These are phyloP conservation scores for Rossbeevera mucosa DNA, from an alignment of 768 basidiomycete genomes.

Conservation along the genomic window DNA sequence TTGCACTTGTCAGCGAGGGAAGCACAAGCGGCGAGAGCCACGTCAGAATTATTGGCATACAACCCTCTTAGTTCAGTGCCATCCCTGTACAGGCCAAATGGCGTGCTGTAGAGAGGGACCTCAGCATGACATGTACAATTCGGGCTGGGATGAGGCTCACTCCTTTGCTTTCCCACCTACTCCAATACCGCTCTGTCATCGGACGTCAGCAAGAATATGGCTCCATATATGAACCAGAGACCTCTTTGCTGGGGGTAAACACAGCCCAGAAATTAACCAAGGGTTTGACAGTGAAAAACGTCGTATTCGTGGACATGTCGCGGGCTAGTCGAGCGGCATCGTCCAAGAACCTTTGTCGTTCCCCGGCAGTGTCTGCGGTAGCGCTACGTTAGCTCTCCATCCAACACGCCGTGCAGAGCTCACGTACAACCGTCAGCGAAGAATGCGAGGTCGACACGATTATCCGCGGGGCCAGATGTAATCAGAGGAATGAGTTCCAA, in stretches of 20 bases:
- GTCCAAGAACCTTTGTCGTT: slow-evolving; percentile 57
- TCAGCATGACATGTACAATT: slow-evolving; percentile 1
- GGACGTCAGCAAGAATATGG: slow-evolving; percentile 6
- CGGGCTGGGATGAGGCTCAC: slow-evolving; percentile 33
- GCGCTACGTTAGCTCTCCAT: background rate
- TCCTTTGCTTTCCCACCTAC: slow-evolving; percentile 63
- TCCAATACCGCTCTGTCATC: slow-evolving; percentile 60
- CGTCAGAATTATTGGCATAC: slow-evolving; percentile 63
- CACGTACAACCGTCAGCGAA: slow-evolving; percentile 74
- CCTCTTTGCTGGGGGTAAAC: slow-evolving; percentile 72
- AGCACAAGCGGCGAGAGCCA: slow-evolving; percentile 63
- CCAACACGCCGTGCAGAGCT: background rate
- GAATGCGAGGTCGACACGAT: slow-evolving; percentile 72
- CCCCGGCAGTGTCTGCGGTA: slow-evolving; percentile 47
- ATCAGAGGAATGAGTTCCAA: slow-evolving; percentile 55
- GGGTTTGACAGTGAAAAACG: slow-evolving; percentile 71
- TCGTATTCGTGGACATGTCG: slow-evolving; percentile 69
- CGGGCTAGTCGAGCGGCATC: slow-evolving; percentile 64
- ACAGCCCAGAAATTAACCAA: slow-evolving; percentile 81
- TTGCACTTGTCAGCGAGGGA: slow-evolving; percentile 63
- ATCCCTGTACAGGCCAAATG: slow-evolving; percentile 71
- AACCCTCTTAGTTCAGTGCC: slow-evolving; percentile 74
- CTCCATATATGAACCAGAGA: slow-evolving; percentile 29
- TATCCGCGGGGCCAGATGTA: slow-evolving; percentile 55
- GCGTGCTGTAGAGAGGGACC: slow-evolving; percentile 44